Percentiles rank a stretch among this genome's conserved stretches.
These are phyloP conservation scores for Kernera saxatilis DNA, from an alignment of 345 rosid genomes.

Conservation along the genomic window DNA sequence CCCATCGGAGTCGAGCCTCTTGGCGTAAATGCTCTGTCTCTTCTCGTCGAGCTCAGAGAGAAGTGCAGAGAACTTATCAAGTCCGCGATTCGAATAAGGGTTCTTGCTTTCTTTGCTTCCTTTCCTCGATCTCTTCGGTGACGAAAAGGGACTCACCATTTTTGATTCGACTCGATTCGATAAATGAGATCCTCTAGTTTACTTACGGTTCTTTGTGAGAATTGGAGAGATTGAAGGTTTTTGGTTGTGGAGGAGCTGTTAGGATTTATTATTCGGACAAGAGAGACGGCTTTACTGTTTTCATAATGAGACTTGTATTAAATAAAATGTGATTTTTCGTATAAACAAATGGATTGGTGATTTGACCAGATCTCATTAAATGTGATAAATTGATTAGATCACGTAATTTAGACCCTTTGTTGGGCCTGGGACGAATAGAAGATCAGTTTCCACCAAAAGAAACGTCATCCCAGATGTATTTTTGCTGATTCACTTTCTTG, in stretches of 20 bases:
- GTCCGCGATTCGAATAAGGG: constrained; percentile 66
- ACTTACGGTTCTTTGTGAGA: not conserved
- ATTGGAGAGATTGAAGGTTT: not conserved
- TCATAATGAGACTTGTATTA: constrained; percentile 15
- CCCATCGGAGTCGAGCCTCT: constrained; percentile 36
- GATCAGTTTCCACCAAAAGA: not conserved
- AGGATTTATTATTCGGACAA: constrained; percentile 4
- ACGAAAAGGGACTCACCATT: constrained; percentile 25
- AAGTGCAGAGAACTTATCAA: constrained; percentile 66
- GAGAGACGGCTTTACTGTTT: constrained; percentile 10
- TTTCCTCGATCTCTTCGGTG: constrained; percentile 31
- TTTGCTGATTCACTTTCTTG: constrained; percentile 24
- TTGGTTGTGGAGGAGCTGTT: constrained; percentile 7
- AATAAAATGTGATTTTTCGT: not conserved
- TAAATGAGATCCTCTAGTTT: not conserved
- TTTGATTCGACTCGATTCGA: not conserved
- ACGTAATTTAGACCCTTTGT: constrained; percentile 1
- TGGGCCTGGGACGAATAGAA: not conserved
- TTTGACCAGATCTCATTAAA: constrained; percentile 26
- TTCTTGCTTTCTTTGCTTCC: constrained; percentile 41
- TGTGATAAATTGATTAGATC: constrained; percentile 3
- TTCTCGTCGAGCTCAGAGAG: constrained; percentile 58
- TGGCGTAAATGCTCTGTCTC: constrained; percentile 48
- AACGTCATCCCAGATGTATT: constrained; percentile 21
- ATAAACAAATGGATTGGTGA: constrained; percentile 14